A percentile compares a stretch with the other conserved stretches of the same genome.
Conservation (phyloP, 306 rosid species). For the Cicer judaicum region DNA sequence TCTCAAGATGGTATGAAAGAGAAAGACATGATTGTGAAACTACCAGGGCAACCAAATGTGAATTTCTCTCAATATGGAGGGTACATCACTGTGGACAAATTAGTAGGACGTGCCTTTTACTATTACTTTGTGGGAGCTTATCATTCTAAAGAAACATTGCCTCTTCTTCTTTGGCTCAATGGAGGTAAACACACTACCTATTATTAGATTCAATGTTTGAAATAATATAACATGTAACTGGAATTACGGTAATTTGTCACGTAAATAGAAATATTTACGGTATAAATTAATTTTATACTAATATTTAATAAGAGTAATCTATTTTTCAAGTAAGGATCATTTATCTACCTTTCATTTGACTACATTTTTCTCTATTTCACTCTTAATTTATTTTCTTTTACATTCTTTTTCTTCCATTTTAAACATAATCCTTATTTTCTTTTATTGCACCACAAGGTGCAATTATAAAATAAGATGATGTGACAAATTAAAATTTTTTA, state of each 20-base stretch:
- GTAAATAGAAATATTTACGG: background rate
- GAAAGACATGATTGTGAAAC: slow-evolving; percentile 57
- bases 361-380: no score
- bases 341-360: no score
- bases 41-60: slow-evolving; percentile 79
- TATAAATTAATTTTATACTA: no score
- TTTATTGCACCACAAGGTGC: no score
- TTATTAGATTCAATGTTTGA: background rate
- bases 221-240: background rate
- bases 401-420: no score
- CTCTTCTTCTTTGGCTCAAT: slow-evolving; percentile 94
- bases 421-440: no score
- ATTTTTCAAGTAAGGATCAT: no score
- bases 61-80: slow-evolving; percentile 75
- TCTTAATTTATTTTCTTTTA: no score
- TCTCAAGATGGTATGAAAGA: slow-evolving; percentile 58
- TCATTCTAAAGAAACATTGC: slow-evolving; percentile 46
- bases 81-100: slow-evolving; percentile 65
- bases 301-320: no score
- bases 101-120: slow-evolving; percentile 70
- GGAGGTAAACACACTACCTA: slow-evolving; percentile 57
- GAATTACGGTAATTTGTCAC: background rate
- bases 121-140: slow-evolving; percentile 72
- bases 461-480: no score
- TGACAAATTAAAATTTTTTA: no score